Evolutionary conservation across 768 basidiomycete genomes (phyloP), one percentile per base, ranked within the genome.

Genomic region (Multifurca ochricompacta): DNA sequence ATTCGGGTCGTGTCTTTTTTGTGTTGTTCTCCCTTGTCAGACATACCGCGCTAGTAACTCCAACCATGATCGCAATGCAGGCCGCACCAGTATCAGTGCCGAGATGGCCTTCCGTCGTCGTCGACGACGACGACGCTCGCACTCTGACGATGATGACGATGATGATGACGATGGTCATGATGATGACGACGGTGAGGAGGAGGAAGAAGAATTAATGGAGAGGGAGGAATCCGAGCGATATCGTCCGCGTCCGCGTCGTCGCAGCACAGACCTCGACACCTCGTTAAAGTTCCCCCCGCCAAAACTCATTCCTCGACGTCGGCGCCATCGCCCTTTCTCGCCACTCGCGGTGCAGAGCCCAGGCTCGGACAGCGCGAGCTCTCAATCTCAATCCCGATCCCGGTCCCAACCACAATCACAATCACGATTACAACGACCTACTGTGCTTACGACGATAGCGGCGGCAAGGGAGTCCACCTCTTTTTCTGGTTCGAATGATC

Each of bases 141-240:
- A n/a, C n/a, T 16, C 48, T 18, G 48, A 37, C 11, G n/a, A n/a
- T n/a, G n/a, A n/a, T n/a, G n/a, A n/a, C n/a, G n/a, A 16, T 27
- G 42, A 49, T 23, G 45, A 40, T 2, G 39, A 40, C 30, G 39
- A 49, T 0, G 43, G 36, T 14, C 35, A 47, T 13, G 25, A 30
- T 16, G 21, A 36, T 13, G 32, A 14, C 8, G 52, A 47, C 13
- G 35, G 36, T 4, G 16, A 39, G 6, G 36, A 8, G 18, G 18
- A 42, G 23, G 36, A 28, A 6, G 25, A 3, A 25, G 42, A 13
- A 19, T 5, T n/a, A n/a, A n/a, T n/a, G n/a, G n/a, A n/a, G n/a
- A n/a, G n/a, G 6, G 48, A 39, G n/a, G 57, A 57, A 6, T 35
- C 7, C 36, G 47, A 35, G 14, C 48, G 57, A 19, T 59, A 59